Percentiles rank a stretch among this genome's conserved stretches.
phyloP scores from a whole-genome alignment of 306 rosid species.

The Medicago lupulina region DNA sequence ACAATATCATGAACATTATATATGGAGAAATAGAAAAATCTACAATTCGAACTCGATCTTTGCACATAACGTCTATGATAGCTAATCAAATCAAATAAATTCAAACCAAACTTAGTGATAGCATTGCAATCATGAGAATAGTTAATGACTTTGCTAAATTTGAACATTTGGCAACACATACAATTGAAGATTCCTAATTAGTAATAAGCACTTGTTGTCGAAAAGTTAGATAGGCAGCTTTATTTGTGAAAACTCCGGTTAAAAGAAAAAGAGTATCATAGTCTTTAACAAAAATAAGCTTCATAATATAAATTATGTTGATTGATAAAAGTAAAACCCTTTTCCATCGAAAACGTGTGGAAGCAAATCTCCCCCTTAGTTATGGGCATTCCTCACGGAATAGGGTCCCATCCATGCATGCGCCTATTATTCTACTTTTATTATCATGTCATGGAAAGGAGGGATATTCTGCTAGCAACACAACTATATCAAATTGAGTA shows the following conservation, averaged over 20 bases:
- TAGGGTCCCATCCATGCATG: constrained; percentile 39
- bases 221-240: background rate
- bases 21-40: too few relatives aligned
- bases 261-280: constrained; percentile 4
- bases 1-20: too few relatives aligned
- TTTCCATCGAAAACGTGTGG: constrained; percentile 5
- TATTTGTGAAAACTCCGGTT: background rate
- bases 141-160: too few relatives aligned
- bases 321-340: constrained; percentile 15
- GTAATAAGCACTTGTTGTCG: background rate
- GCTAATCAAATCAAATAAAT: too few relatives aligned
- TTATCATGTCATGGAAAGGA: constrained; percentile 4
- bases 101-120: too few relatives aligned
- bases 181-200: too few relatives aligned
- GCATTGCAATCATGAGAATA: too few relatives aligned
- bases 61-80: too few relatives aligned
- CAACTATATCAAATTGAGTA: constrained; percentile 28
- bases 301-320: background rate
- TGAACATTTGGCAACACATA: too few relatives aligned
- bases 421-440: constrained; percentile 13
- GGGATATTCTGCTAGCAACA: background rate
- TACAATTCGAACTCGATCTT: too few relatives aligned
- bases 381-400: constrained; percentile 51
- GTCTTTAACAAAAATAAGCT: background rate
- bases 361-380: constrained; percentile 42